Conservation (phyloP, 139 green algal species). For the Tetradesmus obliquus region DNA sequence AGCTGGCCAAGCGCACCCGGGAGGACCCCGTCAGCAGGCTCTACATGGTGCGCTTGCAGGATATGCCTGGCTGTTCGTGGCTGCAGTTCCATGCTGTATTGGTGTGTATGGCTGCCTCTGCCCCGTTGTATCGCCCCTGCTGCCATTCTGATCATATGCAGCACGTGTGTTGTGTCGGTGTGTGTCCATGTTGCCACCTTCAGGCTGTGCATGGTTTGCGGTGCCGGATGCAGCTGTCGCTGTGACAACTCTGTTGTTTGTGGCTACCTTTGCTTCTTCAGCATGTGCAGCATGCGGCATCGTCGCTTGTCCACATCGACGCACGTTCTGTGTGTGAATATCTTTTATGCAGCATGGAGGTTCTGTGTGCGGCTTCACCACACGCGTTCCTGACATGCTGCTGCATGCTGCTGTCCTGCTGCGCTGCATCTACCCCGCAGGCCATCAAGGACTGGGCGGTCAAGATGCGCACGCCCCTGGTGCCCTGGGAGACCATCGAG, state of each 20-base stretch:
- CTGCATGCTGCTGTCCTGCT: background rate
- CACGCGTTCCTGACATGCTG: too few relatives aligned
- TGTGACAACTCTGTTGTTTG: too few relatives aligned
- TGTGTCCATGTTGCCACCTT: background rate
- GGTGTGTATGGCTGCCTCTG: background rate
- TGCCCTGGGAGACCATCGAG: slow-evolving; percentile 4
- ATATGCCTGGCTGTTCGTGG: background rate
- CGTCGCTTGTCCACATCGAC: too few relatives aligned
- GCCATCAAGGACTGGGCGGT: slow-evolving; percentile 34
- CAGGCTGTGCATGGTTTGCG: too few relatives aligned
- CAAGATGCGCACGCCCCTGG: slow-evolving; percentile 8
- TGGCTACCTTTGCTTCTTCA: too few relatives aligned
- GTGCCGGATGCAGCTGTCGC: too few relatives aligned
- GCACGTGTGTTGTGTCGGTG: background rate
- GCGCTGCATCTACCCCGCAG: background rate
- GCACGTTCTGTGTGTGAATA: too few relatives aligned
- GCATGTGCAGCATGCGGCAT: too few relatives aligned
- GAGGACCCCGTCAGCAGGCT: slow-evolving; percentile 71
- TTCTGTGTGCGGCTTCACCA: too few relatives aligned
- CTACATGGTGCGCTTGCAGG: slow-evolving; percentile 52
- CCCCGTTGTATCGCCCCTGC: background rate
- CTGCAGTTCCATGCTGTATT: background rate
- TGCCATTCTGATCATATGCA: background rate
- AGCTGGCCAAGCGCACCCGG: slow-evolving; percentile 18
- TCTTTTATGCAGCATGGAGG: too few relatives aligned